Evolutionary conservation across 139 green algal species (phyloP).

Genomic region (Asterochloris erici): DNA sequence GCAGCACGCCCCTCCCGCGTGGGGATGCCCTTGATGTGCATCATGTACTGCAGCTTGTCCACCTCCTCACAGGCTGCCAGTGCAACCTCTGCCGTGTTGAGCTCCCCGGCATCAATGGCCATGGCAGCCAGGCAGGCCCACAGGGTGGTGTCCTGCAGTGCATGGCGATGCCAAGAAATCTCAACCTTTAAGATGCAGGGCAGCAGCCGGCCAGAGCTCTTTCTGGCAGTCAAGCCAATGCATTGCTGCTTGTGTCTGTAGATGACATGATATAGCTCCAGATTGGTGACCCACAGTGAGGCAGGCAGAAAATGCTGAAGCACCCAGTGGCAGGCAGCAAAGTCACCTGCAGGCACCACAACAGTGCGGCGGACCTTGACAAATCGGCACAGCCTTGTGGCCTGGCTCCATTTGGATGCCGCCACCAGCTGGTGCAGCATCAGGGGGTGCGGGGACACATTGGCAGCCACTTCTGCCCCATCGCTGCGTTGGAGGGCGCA

Average conservation of each 20-base stretch:
- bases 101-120: conserved; percentile 57
- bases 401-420: conserved; percentile 62
- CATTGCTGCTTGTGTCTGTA: too few relatives aligned
- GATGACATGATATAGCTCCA: too few relatives aligned
- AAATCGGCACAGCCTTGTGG: conserved; percentile 68
- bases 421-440: conserved; percentile 60
- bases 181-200: too few relatives aligned
- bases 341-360: background rate
- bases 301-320: background rate
- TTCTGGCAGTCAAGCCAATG: too few relatives aligned
- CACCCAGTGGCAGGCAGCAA: background rate
- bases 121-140: conserved; percentile 74
- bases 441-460: conserved; percentile 44
- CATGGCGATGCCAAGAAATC: background rate
- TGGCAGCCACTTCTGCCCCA: conserved; percentile 46
- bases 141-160: conserved; percentile 46
- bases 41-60: conserved; percentile 48
- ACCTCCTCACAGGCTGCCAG: conserved; percentile 61
- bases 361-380: conserved; percentile 40
- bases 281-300: too few relatives aligned
- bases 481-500: conserved; percentile 48
- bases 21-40: conserved; percentile 52
- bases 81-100: conserved; percentile 66
- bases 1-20: conserved; percentile 63
- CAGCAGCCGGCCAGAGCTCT: too few relatives aligned